Evolutionary conservation across 805 yeast species (phyloP), one percentile per base, ranked within the genome.

Genomic region (Metschnikowia koreensis): DNA sequence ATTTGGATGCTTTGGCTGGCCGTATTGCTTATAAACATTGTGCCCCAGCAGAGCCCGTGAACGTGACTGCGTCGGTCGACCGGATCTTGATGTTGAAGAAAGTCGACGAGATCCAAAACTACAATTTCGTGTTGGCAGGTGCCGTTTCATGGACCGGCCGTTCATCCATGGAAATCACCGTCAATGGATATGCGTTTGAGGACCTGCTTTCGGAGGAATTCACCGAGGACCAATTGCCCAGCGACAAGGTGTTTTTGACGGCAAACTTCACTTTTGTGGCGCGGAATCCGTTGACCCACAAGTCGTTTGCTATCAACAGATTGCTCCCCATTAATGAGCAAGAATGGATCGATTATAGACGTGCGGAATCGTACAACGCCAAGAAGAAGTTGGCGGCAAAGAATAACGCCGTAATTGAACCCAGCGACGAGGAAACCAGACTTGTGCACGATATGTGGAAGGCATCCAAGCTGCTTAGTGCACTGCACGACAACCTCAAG

Each of bases 181-280:
- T 92, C 60, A 87, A 83, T 64, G 98, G 97, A 1, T 87, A 89
- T 57, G 84, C 96, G 2, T 84, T 83, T 50, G 84, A 81, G 47
- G 80, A 76, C 12, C 74, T 74, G 8, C 57, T 82, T 8, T 88
- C 88, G 5, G 64, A 66, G 13, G 76, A 75, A 28, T 71, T 86
- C 50, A 76, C 79, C 11, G 86, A 85, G 53, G 78, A 73, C 3
- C 73, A 81, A 38, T 79, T 90, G 54, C 80, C 82, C 27, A 80
- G 77, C 10, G 84, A 83, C 27, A 85, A 87, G 44, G 84, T 89
- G 22, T 89, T 92, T 67, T 70, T 92, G 61, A 85, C 90, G 33
- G 97, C 97, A 7, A 89, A 88, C 64, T 92, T 92, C 75, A 92
- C 98, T 0, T 92, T 92, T 71, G 98, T 91, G 34, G 97, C 97